Base-by-base conservation (phyloP, 306 rosid genomes). In the Dryas drummondii region DNA sequence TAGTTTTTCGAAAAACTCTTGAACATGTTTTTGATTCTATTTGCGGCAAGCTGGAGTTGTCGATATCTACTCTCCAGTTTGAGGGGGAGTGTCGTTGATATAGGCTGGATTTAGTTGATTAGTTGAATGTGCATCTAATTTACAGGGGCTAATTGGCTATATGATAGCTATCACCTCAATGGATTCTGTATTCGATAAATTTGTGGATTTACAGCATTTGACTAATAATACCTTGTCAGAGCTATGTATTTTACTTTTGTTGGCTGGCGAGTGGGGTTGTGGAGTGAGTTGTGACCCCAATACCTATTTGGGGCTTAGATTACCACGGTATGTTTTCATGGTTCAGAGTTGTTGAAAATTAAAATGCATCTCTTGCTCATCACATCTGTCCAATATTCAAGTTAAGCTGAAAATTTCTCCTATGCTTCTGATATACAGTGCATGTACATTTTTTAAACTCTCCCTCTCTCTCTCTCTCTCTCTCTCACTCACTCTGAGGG, bases 311-410 rank as follows among this genome's bases (percentile, higher is more conserved):
- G 16, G 66, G 66, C 16, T 61, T 40, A 15, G 6, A 37, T 63
- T 2, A 32, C 19, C n/a, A 32, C 32, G 66, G 17, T 60, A 45
- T 13, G 13, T 12, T 60, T 12, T 60, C 44, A 13, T 2, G 17
- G 5, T 4, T 45, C 46, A 32, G 6, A 32, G 6, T 37, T 60
- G 6, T 37, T 60, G 6, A 63, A 32, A 15, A 52, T 69, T 40
- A 40, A 68, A 32, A 69, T 69, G 48, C 73, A n/a, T 51, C 10
- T 69, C 22, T 50, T 69, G 59, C 8, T 37, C 5, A 16, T 69
- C 9, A 0, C 15, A 32, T 51, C 5, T 32, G 5, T 37, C 16
- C 50, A 47, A 52, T 0, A 1, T 10, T 50, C 27, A 51, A 40
- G 27, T 1, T 26, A 49, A 48, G 19, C 27, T 68, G 45, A 48